These are phyloP conservation scores for Cercophora newfieldiana DNA, from an alignment of 495 filamentous ascomycete species.

Conservation along the genomic window DNA sequence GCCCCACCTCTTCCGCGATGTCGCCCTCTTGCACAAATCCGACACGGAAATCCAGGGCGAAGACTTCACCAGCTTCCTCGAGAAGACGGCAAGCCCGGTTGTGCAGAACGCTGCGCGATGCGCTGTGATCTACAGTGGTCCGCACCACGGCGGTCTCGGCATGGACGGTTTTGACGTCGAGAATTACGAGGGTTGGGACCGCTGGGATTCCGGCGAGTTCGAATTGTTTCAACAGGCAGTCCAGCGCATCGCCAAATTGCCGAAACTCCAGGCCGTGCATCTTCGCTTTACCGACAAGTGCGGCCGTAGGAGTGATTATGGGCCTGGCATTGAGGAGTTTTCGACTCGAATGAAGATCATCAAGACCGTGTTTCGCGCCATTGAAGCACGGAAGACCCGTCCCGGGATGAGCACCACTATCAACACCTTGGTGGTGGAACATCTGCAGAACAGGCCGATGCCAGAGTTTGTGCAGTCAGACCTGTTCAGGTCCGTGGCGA, in stretches of 20 bases:
- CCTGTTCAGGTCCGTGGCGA: neutral
- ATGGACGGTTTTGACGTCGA: neutral
- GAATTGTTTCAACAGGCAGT: constrained; percentile 5
- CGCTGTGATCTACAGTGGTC: constrained; percentile 7
- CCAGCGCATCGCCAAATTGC: neutral
- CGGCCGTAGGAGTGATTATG: neutral
- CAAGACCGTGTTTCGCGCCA: constrained; percentile 6
- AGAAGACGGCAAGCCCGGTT: neutral
- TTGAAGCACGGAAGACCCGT: neutral
- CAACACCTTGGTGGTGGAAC: constrained; percentile 4
- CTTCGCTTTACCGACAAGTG: constrained; percentile 10
- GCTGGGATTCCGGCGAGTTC: neutral
- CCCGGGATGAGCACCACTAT: constrained; percentile 7
- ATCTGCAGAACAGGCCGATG: constrained; percentile 13
- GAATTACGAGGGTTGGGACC: neutral
- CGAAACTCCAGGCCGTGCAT: constrained; percentile 11
- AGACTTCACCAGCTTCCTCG: neutral
- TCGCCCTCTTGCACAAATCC: neutral
- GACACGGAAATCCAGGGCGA: no score
- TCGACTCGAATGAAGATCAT: constrained; percentile 2
- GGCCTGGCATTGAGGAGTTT: neutral
- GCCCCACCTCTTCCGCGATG: constrained; percentile 8
- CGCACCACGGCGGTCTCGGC: neutral
- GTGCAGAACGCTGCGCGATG: neutral
- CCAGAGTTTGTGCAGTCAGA: constrained; percentile 6